phyloP scores from a whole-genome alignment of 1,284 basidiomycete genomes.

The Pterulicium gracile region DNA sequence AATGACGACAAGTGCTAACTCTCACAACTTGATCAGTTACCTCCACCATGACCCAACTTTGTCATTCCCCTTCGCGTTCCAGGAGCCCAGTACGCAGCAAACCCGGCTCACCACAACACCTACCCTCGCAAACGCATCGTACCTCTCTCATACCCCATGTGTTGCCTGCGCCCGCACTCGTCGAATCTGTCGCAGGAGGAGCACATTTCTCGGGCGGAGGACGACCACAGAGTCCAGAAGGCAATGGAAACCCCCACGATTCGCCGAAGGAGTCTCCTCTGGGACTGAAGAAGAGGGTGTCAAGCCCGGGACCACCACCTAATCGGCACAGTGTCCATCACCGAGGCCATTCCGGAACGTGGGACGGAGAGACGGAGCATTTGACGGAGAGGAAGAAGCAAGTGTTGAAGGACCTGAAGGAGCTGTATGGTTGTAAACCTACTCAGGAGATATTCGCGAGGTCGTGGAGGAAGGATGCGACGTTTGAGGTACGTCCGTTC shows the following conservation, averaged over 20 bases:
- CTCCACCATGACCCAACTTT: too few species aligned
- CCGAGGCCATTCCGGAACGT: background rate
- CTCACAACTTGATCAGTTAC: too few species aligned
- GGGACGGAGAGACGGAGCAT: background rate
- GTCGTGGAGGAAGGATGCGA: constrained; percentile 47
- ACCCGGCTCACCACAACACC: too few species aligned
- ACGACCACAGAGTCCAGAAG: background rate
- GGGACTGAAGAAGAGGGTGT: background rate
- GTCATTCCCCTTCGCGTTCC: too few species aligned
- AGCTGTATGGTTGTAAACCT: constrained; percentile 49
- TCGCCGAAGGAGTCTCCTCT: background rate
- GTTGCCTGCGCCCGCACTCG: constrained; percentile 37
- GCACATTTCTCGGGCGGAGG: constrained; percentile 43
- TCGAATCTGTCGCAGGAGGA: constrained; percentile 44
- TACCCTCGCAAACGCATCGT: constrained; percentile 35
- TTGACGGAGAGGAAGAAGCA: constrained; percentile 22
- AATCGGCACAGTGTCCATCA: constrained; percentile 24
- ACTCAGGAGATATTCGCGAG: constrained; percentile 44
- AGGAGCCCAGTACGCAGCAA: too few species aligned
- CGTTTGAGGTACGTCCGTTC: constrained; percentile 38
- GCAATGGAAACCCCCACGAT: background rate
- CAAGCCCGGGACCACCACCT: background rate
- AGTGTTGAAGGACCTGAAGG: constrained; percentile 41
- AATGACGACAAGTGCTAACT: too few species aligned
- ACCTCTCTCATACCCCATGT: constrained; percentile 25